phyloP scores from a whole-genome alignment of 768 basidiomycete species.

The Pleurotus giganteus region DNA sequence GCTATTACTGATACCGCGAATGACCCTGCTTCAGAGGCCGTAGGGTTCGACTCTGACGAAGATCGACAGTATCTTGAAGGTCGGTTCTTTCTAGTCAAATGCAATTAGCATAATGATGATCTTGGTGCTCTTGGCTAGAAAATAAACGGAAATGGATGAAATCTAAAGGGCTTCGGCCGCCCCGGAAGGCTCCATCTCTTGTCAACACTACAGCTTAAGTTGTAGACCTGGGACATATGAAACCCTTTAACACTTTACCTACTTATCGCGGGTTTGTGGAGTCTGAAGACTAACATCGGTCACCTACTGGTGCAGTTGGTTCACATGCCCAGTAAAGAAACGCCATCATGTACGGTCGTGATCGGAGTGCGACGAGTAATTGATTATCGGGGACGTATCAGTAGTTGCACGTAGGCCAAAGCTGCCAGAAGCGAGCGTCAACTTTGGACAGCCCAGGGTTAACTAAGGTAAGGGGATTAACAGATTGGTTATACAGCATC shows the following conservation, averaged over 20 bases:
- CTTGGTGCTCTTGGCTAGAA: not conserved
- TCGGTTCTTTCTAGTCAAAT: conserved; percentile 34
- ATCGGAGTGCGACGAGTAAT: not conserved
- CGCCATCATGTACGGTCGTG: not conserved
- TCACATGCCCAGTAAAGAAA: not conserved
- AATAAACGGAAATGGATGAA: conserved; percentile 70
- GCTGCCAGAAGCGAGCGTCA: not conserved
- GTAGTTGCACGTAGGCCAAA: not conserved
- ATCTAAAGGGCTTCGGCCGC: conserved; percentile 67
- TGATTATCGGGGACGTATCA: conserved; percentile 7
- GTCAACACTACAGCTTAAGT: conserved; percentile 20
- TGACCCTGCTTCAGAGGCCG: conserved; percentile 35
- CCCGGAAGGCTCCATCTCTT: conserved; percentile 37
- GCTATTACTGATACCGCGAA: conserved; percentile 14
- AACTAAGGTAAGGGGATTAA: not conserved
- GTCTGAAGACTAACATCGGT: not conserved
- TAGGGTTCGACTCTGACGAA: conserved; percentile 71
- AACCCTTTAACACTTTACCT: conserved; percentile 5
- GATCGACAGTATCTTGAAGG: conserved; percentile 79
- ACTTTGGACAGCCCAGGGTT: conserved; percentile 1
- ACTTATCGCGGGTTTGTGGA: not conserved
- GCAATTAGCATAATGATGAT: not conserved
- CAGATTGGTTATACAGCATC: not conserved
- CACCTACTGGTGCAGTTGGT: not conserved
- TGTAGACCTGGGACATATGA: conserved; percentile 21